These are phyloP conservation scores for Xylariaceae sp. DNA, from an alignment of 2,329 filamentous ascomycete species.

Conservation along the genomic window DNA sequence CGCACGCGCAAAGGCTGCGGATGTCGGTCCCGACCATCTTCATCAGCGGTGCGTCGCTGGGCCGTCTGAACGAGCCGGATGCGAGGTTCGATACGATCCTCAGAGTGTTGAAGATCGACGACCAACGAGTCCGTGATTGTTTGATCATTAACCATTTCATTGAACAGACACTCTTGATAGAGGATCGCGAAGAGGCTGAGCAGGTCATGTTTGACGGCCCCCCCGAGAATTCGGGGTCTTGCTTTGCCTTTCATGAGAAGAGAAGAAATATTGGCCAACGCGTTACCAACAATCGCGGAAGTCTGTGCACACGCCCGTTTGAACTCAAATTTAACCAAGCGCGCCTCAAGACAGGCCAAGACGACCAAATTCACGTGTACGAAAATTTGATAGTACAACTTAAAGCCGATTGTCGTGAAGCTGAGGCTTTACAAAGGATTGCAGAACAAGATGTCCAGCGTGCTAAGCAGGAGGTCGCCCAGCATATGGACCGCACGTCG, in stretches of 20 bases:
- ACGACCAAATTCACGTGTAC: constrained; percentile 55
- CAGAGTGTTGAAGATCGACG: constrained; percentile 74
- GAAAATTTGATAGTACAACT: constrained; percentile 48
- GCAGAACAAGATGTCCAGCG: constrained; percentile 44
- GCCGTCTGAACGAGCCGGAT: constrained; percentile 68
- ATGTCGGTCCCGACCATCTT: constrained; percentile 47
- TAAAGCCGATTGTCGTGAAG: constrained; percentile 46
- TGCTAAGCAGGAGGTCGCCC: constrained; percentile 38
- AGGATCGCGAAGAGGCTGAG: constrained; percentile 60
- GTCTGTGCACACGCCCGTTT: constrained; percentile 31
- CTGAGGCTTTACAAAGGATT: constrained; percentile 44
- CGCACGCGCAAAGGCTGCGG: constrained; percentile 55
- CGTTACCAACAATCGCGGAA: constrained; percentile 42
- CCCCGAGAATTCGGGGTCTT: constrained; percentile 67
- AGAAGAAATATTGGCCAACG: constrained; percentile 55
- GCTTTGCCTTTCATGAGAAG: constrained; percentile 62
- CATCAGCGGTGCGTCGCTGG: constrained; percentile 54
- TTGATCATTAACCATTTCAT: constrained; percentile 78
- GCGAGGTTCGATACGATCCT: constrained; percentile 69
- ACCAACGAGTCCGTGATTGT: constrained; percentile 70
- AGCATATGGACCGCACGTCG: constrained; percentile 45
- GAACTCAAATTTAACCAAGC: constrained; percentile 46
- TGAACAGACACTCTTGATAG: constrained; percentile 78
- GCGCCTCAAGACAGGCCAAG: constrained; percentile 76
- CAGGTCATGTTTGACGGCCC: constrained; percentile 60